These are phyloP conservation scores for Eimeria brunetti DNA, from an alignment of 169 alveolate species.

Conservation along the genomic window DNA sequence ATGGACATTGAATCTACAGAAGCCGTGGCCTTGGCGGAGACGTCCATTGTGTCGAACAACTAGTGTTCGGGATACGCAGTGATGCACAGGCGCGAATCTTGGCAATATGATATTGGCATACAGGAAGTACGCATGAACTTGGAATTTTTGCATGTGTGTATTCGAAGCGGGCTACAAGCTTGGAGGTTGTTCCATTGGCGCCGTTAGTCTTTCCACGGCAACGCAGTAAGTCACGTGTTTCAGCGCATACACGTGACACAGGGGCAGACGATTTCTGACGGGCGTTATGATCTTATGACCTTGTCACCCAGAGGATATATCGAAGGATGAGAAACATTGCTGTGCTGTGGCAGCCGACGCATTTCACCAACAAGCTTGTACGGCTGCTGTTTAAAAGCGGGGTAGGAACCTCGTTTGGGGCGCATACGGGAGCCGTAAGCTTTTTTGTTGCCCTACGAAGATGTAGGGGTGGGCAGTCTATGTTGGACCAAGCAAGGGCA, in stretches of 20 bases:
- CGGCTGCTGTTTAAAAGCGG: not conserved
- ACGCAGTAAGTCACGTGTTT: not conserved
- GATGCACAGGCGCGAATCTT: too few relatives aligned
- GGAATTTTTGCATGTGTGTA: too few relatives aligned
- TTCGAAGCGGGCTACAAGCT: too few relatives aligned
- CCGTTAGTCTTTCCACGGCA: not conserved
- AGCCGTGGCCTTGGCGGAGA: too few relatives aligned
- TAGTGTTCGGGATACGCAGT: too few relatives aligned
- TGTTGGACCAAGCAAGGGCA: not conserved
- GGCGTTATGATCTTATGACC: not conserved
- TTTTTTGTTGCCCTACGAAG: not conserved
- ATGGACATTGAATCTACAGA: too few relatives aligned
- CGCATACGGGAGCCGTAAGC: not conserved
- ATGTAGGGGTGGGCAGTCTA: not conserved
- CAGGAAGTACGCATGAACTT: too few relatives aligned
- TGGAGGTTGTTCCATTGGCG: not conserved
- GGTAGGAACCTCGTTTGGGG: not conserved
- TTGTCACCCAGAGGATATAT: not conserved
- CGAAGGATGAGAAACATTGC: not conserved
- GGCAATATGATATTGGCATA: too few relatives aligned
- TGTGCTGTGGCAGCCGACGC: not conserved
- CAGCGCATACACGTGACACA: not conserved
- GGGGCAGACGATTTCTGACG: not conserved
- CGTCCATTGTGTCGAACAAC: too few relatives aligned
- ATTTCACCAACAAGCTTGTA: not conserved